These are phyloP conservation scores for Saccharomycopsis amapae DNA, from an alignment of 805 yeast genomes.

Conservation along the genomic window DNA sequence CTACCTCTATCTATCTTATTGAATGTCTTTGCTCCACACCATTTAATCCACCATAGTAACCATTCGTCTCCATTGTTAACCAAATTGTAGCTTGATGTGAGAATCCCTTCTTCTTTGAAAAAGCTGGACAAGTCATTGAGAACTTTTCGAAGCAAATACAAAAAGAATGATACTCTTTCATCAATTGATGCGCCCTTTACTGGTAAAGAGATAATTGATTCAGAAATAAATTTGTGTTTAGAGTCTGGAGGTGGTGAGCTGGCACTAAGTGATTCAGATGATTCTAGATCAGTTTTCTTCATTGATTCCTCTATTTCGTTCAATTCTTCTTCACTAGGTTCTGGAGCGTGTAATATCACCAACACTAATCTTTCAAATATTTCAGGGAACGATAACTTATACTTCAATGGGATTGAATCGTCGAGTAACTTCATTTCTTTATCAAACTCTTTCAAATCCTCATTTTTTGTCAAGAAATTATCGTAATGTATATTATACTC, in stretches of 20 bases:
- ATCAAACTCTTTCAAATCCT: slow-evolving; percentile 23
- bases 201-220: slow-evolving; percentile 35
- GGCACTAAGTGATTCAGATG: neutral
- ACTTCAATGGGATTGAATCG: slow-evolving; percentile 23
- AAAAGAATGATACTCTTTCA: slow-evolving; percentile 61
- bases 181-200: slow-evolving; percentile 57
- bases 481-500: slow-evolving; percentile 16
- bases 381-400: slow-evolving; percentile 49
- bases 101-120: slow-evolving; percentile 72
- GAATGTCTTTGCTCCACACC: slow-evolving; percentile 82
- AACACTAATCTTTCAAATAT: slow-evolving; percentile 69
- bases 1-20: slow-evolving; percentile 77
- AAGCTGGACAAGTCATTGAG: slow-evolving; percentile 73
- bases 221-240: neutral
- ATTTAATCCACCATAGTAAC: slow-evolving; percentile 93
- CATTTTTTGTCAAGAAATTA: slow-evolving; percentile 23
- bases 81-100: slow-evolving; percentile 37
- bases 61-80: slow-evolving; percentile 68
- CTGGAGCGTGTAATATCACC: slow-evolving; percentile 70
- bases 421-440: slow-evolving; percentile 22
- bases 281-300: neutral
- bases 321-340: slow-evolving; percentile 33
- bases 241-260: neutral
- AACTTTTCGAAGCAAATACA: slow-evolving; percentile 50
- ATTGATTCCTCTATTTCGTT: slow-evolving; percentile 28